Evolutionary conservation across 768 basidiomycete genomes (phyloP).

Genomic region (Hysterangium stoloniferum): DNA sequence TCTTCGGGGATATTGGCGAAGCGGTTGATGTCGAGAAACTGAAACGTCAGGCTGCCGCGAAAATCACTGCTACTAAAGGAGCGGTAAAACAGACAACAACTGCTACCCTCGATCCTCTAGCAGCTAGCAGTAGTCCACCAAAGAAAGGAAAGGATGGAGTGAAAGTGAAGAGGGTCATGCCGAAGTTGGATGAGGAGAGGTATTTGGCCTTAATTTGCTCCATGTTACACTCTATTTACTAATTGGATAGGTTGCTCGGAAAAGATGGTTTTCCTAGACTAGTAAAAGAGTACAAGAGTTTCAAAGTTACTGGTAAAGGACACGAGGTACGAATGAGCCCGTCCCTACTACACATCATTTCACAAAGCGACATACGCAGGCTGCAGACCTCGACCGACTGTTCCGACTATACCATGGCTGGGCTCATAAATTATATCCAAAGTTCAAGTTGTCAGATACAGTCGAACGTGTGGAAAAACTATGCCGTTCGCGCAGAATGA

Average conservation of each 20-base stretch:
- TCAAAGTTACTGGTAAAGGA: constrained; percentile 83
- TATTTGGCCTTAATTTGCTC: background rate
- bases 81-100: constrained; percentile 39
- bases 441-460: constrained; percentile 80
- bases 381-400: constrained; percentile 71
- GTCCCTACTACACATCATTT: constrained; percentile 1
- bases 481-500: constrained; percentile 79
- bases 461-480: constrained; percentile 80
- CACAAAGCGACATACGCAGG: constrained; percentile 33
- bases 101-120: constrained; percentile 43
- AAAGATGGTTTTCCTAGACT: constrained; percentile 74
- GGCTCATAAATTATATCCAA: constrained; percentile 90
- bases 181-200: constrained; percentile 14
- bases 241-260: constrained; percentile 47
- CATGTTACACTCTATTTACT: background rate
- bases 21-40: constrained; percentile 47
- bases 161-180: background rate
- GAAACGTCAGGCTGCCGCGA: constrained; percentile 46
- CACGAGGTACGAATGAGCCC: constrained; percentile 58
- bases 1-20: constrained; percentile 40
- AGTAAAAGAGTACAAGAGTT: constrained; percentile 65
- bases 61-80: constrained; percentile 18
- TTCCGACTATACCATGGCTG: constrained; percentile 88
- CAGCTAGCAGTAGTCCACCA: constrained; percentile 20
- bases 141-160: background rate